phyloP scores from a whole-genome alignment of 345 rosid genomes.

The Gossypium raimondii region DNA sequence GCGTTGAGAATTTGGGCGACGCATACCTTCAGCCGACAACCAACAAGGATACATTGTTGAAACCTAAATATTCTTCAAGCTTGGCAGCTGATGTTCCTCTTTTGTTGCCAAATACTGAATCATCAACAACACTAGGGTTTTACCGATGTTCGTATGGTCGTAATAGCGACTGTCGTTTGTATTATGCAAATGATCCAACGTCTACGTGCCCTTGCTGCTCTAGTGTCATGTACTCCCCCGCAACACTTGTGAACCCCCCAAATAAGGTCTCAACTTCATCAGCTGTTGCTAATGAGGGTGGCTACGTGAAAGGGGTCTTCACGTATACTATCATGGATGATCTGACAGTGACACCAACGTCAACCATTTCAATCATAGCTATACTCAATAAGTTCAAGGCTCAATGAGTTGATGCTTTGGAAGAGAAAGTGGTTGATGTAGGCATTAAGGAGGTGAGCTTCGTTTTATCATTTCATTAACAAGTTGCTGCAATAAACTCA shows the following conservation, averaged over 20 bases:
- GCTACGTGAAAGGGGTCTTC: conserved; percentile 29
- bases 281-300: conserved; percentile 8
- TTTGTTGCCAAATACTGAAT: not conserved
- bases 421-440: not conserved
- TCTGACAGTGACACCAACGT: conserved; percentile 25
- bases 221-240: rapidly evolving
- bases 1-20: conserved; percentile 19
- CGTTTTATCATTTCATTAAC: not conserved
- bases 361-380: conserved; percentile 18
- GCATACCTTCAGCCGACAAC: not conserved
- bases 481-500: not conserved
- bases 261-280: not conserved
- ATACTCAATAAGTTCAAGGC: conserved; percentile 16
- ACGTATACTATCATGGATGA: conserved; percentile 35
- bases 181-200: not conserved
- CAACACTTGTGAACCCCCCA: not conserved
- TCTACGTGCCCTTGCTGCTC: not conserved
- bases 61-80: not conserved
- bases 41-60: not conserved
- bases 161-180: no score
- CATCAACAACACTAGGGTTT: not conserved
- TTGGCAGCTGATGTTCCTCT: not conserved
- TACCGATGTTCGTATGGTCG: not conserved
- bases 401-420: not conserved
- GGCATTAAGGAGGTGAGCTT: not conserved